Evolutionary conservation across 2,329 filamentous ascomycete species (phyloP), one percentile per base, ranked within the genome.

Genomic region (Aspergillus jensenii): DNA sequence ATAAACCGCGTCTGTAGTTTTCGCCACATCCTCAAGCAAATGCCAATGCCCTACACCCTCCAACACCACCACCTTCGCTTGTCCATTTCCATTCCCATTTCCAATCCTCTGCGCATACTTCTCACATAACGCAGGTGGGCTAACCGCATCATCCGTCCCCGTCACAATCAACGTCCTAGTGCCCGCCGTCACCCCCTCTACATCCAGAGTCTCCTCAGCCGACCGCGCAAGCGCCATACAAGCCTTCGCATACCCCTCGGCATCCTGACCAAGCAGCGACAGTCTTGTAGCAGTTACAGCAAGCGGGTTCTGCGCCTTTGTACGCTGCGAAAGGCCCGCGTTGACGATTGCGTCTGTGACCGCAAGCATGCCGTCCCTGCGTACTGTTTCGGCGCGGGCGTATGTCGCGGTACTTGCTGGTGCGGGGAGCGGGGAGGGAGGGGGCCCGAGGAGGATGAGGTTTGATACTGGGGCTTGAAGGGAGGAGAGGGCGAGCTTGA

Each of bases 191-290:
- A 81, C 51, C 6, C 66, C 59, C 19, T 68, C 61, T 2, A 80
- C 62, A 21, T 74, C 66, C 21, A 81, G 49, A 19, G 51, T 46
- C 41, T 45, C 41, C 15, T 62, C 55, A 19, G 66, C 67, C 1
- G 76, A 75, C 4, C 69, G 69, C 3, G 78, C 82, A 31, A 84
- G 70, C 3, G 82, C 82, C 27, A 71, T 71, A 43, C 80, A 82
- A 0, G 75, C 82, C 59, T 85, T 85, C 1, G 82, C 82, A 65
- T 84, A 85, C 1, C 79, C 79, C 60, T 85, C 82, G 0, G 79
- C 73, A 60, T 83, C 78, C 60, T 82, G 80, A 0, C 73, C 67
- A 0, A 83, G 67, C 2, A 85, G 67, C 5, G 76, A 79, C 25
- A 79, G 62, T 6, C 77, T 66, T 8, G 79, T 69, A 0, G 81